Evolutionary conservation across 2,329 filamentous ascomycete genomes (phyloP).

Genomic region (Colletotrichum cordylinicola): DNA sequence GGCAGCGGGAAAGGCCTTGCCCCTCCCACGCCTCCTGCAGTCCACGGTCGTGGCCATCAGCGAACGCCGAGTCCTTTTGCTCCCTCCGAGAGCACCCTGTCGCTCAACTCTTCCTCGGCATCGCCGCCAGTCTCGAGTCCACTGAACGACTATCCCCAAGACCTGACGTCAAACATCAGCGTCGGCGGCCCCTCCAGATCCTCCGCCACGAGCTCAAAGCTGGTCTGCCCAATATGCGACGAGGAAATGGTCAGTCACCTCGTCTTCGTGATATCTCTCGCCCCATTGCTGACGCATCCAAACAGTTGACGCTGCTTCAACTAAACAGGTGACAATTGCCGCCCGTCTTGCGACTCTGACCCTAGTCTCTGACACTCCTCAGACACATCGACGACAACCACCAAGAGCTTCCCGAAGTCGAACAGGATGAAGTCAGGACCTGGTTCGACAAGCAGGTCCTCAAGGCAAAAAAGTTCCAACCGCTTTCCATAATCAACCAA

Average conservation of each 20-base stretch:
- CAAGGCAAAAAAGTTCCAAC: slow-evolving; percentile 92
- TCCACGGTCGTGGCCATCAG: slow-evolving; percentile 37
- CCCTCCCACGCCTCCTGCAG: slow-evolving; percentile 56
- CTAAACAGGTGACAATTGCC: slow-evolving; percentile 69
- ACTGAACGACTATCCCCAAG: slow-evolving; percentile 74
- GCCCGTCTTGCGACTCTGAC: not conserved
- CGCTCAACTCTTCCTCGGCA: slow-evolving; percentile 72
- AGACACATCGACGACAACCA: slow-evolving; percentile 83
- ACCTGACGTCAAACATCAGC: slow-evolving; percentile 82
- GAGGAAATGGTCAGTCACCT: slow-evolving; percentile 84
- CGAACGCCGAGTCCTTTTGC: slow-evolving; percentile 56
- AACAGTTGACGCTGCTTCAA: slow-evolving; percentile 86
- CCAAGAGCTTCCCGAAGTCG: slow-evolving; percentile 84
- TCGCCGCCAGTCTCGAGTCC: slow-evolving; percentile 68
- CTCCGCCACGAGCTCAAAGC: slow-evolving; percentile 65
- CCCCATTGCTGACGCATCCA: slow-evolving; percentile 18
- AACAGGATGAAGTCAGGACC: slow-evolving; percentile 93
- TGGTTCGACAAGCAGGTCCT: slow-evolving; percentile 96
- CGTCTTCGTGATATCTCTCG: not conserved
- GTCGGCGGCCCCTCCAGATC: slow-evolving; percentile 61
- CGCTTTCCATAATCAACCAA: slow-evolving; percentile 88
- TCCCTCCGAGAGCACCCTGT: slow-evolving; percentile 75
- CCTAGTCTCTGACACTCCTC: slow-evolving; percentile 7
- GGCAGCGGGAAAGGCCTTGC: slow-evolving; percentile 86
- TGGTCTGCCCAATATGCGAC: slow-evolving; percentile 96